phyloP scores from a whole-genome alignment of 208 protist species.

The Crithidia thermophila region DNA sequence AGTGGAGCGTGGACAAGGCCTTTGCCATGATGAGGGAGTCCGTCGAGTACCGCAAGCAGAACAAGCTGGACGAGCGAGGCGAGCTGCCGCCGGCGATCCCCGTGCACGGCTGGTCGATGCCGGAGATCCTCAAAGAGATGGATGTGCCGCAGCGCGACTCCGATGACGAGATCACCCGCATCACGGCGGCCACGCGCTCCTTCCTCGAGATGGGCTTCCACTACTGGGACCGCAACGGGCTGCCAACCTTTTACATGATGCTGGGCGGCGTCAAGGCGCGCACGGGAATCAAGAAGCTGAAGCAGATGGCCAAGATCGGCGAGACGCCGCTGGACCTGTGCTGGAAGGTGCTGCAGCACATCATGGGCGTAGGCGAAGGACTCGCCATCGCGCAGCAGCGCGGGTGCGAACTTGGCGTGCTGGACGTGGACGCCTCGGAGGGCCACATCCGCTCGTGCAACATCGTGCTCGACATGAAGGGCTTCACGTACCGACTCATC shows the following conservation, averaged over 20 bases:
- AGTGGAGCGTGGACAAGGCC: slow-evolving; percentile 61
- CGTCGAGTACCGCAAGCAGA: slow-evolving; percentile 30
- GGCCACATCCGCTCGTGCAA: slow-evolving; percentile 46
- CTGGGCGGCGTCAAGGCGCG: slow-evolving; percentile 30
- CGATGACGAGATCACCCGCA: slow-evolving; percentile 17
- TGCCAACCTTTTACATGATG: slow-evolving; percentile 50
- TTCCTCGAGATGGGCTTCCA: slow-evolving; percentile 36
- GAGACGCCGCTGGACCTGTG: slow-evolving; percentile 10
- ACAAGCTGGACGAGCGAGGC: slow-evolving; percentile 44
- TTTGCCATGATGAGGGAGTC: slow-evolving; percentile 43
- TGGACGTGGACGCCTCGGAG: slow-evolving; percentile 23
- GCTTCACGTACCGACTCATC: slow-evolving; percentile 55
- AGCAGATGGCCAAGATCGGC: slow-evolving; percentile 31
- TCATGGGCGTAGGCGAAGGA: slow-evolving; percentile 22
- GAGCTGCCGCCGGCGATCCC: slow-evolving; percentile 45
- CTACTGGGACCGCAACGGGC: slow-evolving; percentile 48
- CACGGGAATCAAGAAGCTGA: slow-evolving; percentile 27
- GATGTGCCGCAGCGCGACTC: background rate
- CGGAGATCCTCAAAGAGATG: slow-evolving; percentile 4
- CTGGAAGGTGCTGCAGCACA: slow-evolving; percentile 28
- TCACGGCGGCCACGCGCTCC: slow-evolving; percentile 21
- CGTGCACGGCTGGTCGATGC: slow-evolving; percentile 41
- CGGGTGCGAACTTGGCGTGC: slow-evolving; percentile 7
- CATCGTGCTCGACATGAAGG: slow-evolving; percentile 49
- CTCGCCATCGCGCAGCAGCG: slow-evolving; percentile 11